These are phyloP conservation scores for Alternaria ventricosa DNA, from an alignment of 2,329 filamentous ascomycete species.

Conservation along the genomic window DNA sequence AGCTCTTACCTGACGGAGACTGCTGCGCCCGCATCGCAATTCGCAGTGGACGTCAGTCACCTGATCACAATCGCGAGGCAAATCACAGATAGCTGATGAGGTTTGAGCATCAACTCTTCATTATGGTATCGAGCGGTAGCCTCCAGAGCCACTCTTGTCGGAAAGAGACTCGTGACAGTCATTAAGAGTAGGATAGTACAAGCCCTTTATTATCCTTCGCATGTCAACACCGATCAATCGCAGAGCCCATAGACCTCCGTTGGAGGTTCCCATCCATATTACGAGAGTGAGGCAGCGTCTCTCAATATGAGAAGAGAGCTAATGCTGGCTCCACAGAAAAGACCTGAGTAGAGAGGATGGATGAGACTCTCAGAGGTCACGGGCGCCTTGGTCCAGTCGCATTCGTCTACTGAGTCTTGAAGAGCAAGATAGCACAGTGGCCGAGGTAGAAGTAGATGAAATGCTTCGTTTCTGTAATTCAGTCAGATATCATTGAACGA, in stretches of 20 bases:
- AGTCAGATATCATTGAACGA: slow-evolving; percentile 17
- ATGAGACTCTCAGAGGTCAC: slow-evolving; percentile 4
- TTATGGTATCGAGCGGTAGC: slow-evolving; percentile 16
- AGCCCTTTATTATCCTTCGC: background rate
- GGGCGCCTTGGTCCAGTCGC: slow-evolving; percentile 8
- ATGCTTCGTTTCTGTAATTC: slow-evolving; percentile 86
- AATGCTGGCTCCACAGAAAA: background rate
- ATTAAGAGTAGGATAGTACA: slow-evolving; percentile 17
- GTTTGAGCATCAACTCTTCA: slow-evolving; percentile 12
- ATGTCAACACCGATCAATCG: background rate
- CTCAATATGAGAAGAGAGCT: slow-evolving; percentile 5
- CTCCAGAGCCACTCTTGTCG: slow-evolving; percentile 22
- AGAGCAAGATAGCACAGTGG: slow-evolving; percentile 96
- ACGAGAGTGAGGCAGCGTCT: background rate
- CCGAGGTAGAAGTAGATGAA: slow-evolving; percentile 99
- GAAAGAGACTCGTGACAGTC: slow-evolving; percentile 35
- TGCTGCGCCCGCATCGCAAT: background rate
- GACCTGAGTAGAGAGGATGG: background rate
- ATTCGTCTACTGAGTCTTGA: slow-evolving; percentile 85
- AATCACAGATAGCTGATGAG: background rate
- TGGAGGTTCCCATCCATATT: background rate
- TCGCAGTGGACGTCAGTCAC: background rate
- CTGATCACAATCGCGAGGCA: background rate
- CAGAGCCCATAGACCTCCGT: slow-evolving; percentile 7
- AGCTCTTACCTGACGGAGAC: background rate